A percentile compares a stretch with the other conserved stretches of the same genome.
These are phyloP conservation scores for Scheffersomyces lignicola DNA, from an alignment of 1,139 yeast species.

Conservation along the genomic window DNA sequence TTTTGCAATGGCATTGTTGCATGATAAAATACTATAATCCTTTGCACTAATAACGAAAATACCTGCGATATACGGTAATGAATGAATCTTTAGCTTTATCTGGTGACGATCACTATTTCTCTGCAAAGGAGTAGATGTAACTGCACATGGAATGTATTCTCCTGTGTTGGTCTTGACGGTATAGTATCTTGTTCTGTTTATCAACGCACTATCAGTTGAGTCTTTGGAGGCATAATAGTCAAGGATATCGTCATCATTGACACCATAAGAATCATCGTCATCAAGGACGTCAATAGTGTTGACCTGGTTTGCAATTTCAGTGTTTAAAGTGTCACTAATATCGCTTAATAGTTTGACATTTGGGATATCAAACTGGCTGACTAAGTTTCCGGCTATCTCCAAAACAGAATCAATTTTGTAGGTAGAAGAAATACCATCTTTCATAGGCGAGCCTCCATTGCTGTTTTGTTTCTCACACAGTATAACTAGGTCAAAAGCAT, in stretches of 20 bases:
- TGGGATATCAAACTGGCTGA: constrained; percentile 21
- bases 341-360: constrained; percentile 22
- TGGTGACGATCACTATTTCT: constrained; percentile 36
- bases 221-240: constrained; percentile 22
- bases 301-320: constrained; percentile 19
- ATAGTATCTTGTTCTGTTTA: constrained; percentile 62
- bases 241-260: constrained; percentile 8
- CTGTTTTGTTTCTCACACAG: constrained; percentile 28
- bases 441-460: constrained; percentile 5
- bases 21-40: constrained; percentile 53
- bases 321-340: constrained; percentile 33
- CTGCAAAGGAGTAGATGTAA: constrained; percentile 60
- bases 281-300: constrained; percentile 18
- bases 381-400: constrained; percentile 45
- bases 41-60: constrained; percentile 65
- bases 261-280: constrained; percentile 11
- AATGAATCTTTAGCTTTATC: constrained; percentile 61
- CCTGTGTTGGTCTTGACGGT: constrained; percentile 49
- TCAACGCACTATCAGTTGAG: constrained; percentile 41
- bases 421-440: constrained; percentile 2
- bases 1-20: constrained; percentile 76
- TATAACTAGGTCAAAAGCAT: constrained; percentile 64
- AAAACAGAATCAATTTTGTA: constrained; percentile 35
- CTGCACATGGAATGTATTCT: constrained; percentile 67
- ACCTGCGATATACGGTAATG: constrained; percentile 87